These are phyloP conservation scores for Vigna nakashimae DNA, from an alignment of 306 rosid species.

Conservation along the genomic window DNA sequence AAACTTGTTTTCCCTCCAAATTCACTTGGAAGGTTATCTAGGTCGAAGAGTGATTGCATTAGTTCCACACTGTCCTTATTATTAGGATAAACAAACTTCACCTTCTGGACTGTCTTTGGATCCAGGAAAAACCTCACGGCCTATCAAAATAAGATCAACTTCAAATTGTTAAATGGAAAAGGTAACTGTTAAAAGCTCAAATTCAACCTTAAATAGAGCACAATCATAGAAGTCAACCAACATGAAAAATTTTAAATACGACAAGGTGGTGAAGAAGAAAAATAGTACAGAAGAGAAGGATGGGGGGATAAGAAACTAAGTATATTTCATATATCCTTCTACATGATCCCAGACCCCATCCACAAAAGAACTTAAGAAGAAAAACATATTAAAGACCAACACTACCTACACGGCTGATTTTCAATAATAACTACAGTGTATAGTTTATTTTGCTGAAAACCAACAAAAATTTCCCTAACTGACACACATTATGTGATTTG, in stretches of 20 bases:
- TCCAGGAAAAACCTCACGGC: constrained; percentile 82
- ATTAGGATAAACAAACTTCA: constrained; percentile 82
- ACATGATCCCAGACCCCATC: neutral
- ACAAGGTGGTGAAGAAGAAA: constrained; percentile 16
- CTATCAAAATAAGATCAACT: constrained; percentile 49
- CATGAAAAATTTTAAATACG: neutral
- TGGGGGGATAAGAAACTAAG: neutral
- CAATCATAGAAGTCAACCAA: constrained; percentile 9
- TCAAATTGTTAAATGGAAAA: constrained; percentile 27
- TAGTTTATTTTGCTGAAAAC: constrained; percentile 18
- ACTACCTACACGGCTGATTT: neutral
- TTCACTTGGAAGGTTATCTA: constrained; percentile 81
- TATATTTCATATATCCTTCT: constrained; percentile 8
- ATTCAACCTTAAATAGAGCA: constrained; percentile 15
- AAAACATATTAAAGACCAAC: neutral
- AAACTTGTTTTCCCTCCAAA: constrained; percentile 87
- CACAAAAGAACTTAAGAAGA: constrained; percentile 20
- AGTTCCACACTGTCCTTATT: constrained; percentile 74
- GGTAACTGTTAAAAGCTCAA: constrained; percentile 15
- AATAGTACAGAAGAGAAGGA: neutral
- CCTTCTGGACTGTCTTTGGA: constrained; percentile 79
- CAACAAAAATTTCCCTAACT: neutral
- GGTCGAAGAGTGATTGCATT: constrained; percentile 82
- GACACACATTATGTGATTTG: constrained; percentile 3
- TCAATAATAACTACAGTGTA: neutral